Evolutionary conservation across 2,329 filamentous ascomycete genomes (phyloP).

Genomic region (Dothideomycetidae sp.): DNA sequence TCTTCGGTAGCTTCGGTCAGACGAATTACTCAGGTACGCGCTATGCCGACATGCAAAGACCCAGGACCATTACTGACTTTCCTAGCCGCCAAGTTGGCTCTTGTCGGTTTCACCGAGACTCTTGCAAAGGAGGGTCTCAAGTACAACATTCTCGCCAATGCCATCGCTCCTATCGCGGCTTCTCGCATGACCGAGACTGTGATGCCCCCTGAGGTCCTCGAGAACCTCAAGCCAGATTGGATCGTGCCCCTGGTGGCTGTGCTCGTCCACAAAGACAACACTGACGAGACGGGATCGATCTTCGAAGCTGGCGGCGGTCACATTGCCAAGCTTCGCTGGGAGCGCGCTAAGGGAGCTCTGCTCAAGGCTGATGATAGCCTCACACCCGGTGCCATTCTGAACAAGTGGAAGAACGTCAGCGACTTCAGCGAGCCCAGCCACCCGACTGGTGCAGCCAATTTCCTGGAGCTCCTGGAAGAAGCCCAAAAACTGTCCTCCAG

Average conservation of each 20-base stretch:
- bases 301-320: constrained; percentile 91
- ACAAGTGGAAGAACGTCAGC: constrained; percentile 76
- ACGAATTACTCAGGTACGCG: constrained; percentile 70
- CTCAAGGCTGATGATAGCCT: constrained; percentile 79
- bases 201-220: constrained; percentile 85
- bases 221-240: constrained; percentile 81
- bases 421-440: constrained; percentile 78
- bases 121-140: constrained; percentile 93
- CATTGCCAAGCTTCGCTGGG: constrained; percentile 86
- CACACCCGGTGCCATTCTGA: constrained; percentile 73
- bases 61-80: constrained; percentile 20
- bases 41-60: too few species aligned
- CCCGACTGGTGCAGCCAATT: constrained; percentile 74
- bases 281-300: constrained; percentile 68
- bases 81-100: constrained; percentile 73
- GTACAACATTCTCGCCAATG: constrained; percentile 94
- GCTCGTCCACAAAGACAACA: constrained; percentile 75
- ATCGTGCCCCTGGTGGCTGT: constrained; percentile 84
- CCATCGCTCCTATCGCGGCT: constrained; percentile 87
- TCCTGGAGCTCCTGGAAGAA: constrained; percentile 70
- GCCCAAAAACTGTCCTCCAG: constrained; percentile 64
- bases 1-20: constrained; percentile 93
- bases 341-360: constrained; percentile 76
- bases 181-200: constrained; percentile 91
- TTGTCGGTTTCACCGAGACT: constrained; percentile 96